phyloP scores from a whole-genome alignment of 371 early-diverging fungal species.

The Rhizopus stolonifer region DNA sequence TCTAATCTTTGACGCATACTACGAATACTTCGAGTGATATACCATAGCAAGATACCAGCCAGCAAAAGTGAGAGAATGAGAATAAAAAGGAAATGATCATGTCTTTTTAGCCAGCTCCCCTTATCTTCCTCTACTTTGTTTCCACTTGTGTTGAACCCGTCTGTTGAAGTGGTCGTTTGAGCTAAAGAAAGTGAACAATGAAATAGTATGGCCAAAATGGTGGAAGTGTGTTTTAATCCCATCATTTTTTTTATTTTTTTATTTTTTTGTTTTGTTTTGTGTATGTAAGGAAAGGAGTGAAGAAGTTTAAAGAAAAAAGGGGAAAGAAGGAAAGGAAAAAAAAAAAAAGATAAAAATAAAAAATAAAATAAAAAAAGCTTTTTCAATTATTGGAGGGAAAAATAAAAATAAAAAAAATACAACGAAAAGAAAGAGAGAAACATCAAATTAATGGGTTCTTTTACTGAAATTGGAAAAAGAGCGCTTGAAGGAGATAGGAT shows the following conservation, averaged over 20 bases:
- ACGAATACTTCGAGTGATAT: conserved; percentile 23
- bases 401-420: neutral
- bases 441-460: neutral
- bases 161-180: neutral
- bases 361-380: too few species aligned
- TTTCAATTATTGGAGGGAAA: neutral
- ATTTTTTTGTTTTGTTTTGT: too few species aligned
- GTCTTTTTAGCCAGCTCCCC: conserved; percentile 24
- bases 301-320: too few species aligned
- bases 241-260: too few species aligned
- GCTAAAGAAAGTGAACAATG: neutral
- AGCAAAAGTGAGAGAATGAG: conserved; percentile 20
- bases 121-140: neutral
- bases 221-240: too few species aligned
- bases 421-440: neutral
- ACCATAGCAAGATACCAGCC: conserved; percentile 23
- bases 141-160: conserved; percentile 14
- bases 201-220: neutral
- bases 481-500: neutral
- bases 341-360: too few species aligned
- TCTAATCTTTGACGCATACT: conserved; percentile 27
- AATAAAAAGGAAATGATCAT: conserved; percentile 24
- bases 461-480: conserved; percentile 1
- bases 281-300: too few species aligned
- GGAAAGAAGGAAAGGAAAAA: too few species aligned